Percentiles rank a stretch among this genome's conserved stretches.
phyloP scores from a whole-genome alignment of 2,329 filamentous ascomycete genomes.

The Pseudocercospora macadamiae region DNA sequence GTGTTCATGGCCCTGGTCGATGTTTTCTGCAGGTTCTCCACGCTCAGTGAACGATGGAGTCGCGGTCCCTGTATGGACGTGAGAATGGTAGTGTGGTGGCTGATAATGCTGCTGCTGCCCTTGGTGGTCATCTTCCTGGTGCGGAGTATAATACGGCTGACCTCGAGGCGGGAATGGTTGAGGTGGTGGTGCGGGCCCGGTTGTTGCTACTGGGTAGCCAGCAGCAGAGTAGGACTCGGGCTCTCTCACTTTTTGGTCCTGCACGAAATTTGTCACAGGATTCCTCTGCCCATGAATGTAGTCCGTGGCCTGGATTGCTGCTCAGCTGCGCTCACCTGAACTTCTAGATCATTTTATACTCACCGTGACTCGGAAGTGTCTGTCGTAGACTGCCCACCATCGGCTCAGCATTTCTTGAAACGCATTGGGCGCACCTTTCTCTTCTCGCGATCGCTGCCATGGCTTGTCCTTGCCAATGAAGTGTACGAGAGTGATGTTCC shows the following conservation, averaged over 20 bases:
- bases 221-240: slow-evolving; percentile 28
- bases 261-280: slow-evolving; percentile 13
- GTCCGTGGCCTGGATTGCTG: slow-evolving; percentile 17
- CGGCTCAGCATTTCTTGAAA: slow-evolving; percentile 82
- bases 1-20: slow-evolving; percentile 46
- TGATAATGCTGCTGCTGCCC: not conserved
- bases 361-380: slow-evolving; percentile 66
- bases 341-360: slow-evolving; percentile 7
- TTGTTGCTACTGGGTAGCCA: slow-evolving; percentile 31
- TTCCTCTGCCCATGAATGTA: slow-evolving; percentile 25
- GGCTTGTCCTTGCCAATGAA: slow-evolving; percentile 94
- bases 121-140: not conserved
- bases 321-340: slow-evolving; percentile 12
- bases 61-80: slow-evolving; percentile 13
- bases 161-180: not conserved
- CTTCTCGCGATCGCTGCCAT: slow-evolving; percentile 59
- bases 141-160: slow-evolving; percentile 1
- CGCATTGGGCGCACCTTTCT: slow-evolving; percentile 59
- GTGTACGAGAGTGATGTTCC: slow-evolving; percentile 85
- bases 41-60: slow-evolving; percentile 46
- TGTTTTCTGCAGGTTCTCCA: slow-evolving; percentile 47
- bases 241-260: not conserved
- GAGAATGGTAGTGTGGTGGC: slow-evolving; percentile 15
- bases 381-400: slow-evolving; percentile 96
- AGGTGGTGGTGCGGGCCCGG: slow-evolving; percentile 25